phyloP scores from a whole-genome alignment of 768 basidiomycete species.

The Termitomyces sp. region DNA sequence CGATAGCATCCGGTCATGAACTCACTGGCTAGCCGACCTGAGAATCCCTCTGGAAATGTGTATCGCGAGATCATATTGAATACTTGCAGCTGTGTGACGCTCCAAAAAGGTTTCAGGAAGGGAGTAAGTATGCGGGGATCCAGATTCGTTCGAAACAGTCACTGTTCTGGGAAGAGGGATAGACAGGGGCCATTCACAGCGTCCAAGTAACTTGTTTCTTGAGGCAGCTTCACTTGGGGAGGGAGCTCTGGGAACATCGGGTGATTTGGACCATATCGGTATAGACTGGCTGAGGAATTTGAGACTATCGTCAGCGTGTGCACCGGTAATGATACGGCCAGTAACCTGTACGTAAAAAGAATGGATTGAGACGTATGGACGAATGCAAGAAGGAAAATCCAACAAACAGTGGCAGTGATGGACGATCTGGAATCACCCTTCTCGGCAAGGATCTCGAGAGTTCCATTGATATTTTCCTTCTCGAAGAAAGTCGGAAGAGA shows the following conservation, averaged over 20 bases:
- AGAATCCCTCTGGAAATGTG: conserved; percentile 42
- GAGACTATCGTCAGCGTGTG: conserved; percentile 34
- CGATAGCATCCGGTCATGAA: not conserved
- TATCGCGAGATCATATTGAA: conserved; percentile 47
- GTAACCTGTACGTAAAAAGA: conserved; percentile 30
- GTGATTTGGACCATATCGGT: conserved; percentile 44
- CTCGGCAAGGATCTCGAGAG: conserved; percentile 41
- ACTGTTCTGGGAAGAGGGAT: conserved; percentile 39
- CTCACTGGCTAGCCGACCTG: conserved; percentile 41
- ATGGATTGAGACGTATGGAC: not conserved
- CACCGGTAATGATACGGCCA: conserved; percentile 47
- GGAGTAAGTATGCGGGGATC: conserved; percentile 31
- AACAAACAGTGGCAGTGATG: conserved; percentile 35
- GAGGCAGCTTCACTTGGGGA: conserved; percentile 35
- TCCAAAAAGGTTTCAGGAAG: conserved; percentile 52
- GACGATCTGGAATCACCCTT: conserved; percentile 49
- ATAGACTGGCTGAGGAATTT: conserved; percentile 39
- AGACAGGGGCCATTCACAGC: conserved; percentile 43
- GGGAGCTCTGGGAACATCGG: conserved; percentile 32
- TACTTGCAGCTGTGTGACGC: conserved; percentile 39
- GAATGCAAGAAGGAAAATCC: not conserved
- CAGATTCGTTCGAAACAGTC: conserved; percentile 30
- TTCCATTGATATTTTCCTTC: conserved; percentile 47
- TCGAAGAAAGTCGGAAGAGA: conserved; percentile 49
- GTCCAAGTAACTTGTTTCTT: conserved; percentile 39